These are phyloP conservation scores for Claviceps pazoutovae DNA, from an alignment of 2,329 filamentous ascomycete genomes.

Conservation along the genomic window DNA sequence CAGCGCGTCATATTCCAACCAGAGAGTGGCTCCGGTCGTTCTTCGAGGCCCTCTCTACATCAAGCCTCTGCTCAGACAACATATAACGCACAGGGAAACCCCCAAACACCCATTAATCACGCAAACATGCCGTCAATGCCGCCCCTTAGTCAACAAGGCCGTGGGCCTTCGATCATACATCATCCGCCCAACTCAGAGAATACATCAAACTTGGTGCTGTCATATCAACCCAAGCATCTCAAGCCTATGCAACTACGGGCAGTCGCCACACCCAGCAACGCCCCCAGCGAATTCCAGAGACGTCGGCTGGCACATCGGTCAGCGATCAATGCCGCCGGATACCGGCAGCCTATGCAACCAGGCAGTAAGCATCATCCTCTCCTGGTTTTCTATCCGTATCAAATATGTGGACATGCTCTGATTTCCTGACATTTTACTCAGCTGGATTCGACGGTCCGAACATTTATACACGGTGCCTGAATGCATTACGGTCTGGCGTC, in stretches of 20 bases:
- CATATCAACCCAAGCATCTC: conserved; percentile 53
- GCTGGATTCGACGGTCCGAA: conserved; percentile 63
- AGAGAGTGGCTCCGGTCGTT: conserved; percentile 52
- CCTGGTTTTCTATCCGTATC: neutral
- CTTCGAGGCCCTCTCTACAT: conserved; percentile 43
- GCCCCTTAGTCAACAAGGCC: conserved; percentile 17
- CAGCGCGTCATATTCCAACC: conserved; percentile 77
- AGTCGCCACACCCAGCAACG: conserved; percentile 62
- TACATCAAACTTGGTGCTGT: conserved; percentile 46
- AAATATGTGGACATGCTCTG: neutral
- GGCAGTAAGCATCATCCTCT: conserved; percentile 37
- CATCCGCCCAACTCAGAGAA: conserved; percentile 42
- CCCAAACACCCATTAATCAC: conserved; percentile 20
- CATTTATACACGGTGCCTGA: conserved; percentile 80
- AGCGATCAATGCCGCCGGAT: conserved; percentile 12
- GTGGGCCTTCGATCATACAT: conserved; percentile 32
- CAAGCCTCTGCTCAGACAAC: conserved; percentile 24
- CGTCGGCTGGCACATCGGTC: conserved; percentile 28
- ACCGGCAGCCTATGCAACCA: conserved; percentile 39
- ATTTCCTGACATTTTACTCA: conserved; percentile 12
- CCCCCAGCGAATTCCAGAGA: conserved; percentile 47
- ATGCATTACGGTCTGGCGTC: conserved; percentile 68
- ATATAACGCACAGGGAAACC: conserved; percentile 14
- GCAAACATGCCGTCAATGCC: conserved; percentile 17
- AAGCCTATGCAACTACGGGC: conserved; percentile 55